These are phyloP conservation scores for Yamadazyma dushanensis DNA, from an alignment of 1,139 yeast genomes.

Conservation along the genomic window DNA sequence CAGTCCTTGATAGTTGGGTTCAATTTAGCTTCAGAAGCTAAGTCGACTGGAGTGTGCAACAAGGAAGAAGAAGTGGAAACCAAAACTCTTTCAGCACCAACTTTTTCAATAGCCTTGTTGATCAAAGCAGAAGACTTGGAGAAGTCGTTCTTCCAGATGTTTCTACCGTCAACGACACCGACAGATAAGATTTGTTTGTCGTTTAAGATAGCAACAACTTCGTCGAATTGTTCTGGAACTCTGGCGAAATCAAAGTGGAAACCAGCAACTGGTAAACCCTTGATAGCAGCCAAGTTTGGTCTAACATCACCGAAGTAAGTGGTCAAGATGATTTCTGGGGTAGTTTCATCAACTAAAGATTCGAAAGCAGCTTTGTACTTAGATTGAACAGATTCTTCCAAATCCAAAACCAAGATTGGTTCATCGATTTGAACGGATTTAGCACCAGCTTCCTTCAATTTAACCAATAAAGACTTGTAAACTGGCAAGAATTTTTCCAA, in stretches of 20 bases:
- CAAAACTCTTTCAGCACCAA: slow-evolving; percentile 85
- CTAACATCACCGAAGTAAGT: slow-evolving; percentile 98
- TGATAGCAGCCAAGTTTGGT: slow-evolving; percentile 90
- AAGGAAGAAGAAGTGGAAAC: slow-evolving; percentile 96
- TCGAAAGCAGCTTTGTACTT: slow-evolving; percentile 88
- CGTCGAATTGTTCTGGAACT: slow-evolving; percentile 94
- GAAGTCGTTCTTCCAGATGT: slow-evolving; percentile 97
- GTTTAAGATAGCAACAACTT: slow-evolving; percentile 63
- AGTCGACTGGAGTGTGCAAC: slow-evolving; percentile 97
- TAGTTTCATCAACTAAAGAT: slow-evolving; percentile 60
- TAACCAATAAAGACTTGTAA: slow-evolving; percentile 82
- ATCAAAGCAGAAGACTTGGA: slow-evolving; percentile 81
- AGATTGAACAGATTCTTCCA: slow-evolving; percentile 78
- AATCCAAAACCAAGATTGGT: slow-evolving; percentile 93
- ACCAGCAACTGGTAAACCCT: slow-evolving; percentile 89
- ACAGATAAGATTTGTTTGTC: slow-evolving; percentile 80
- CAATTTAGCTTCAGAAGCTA: slow-evolving; percentile 86
- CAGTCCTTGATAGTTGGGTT: slow-evolving; percentile 91
- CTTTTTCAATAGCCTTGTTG: slow-evolving; percentile 75
- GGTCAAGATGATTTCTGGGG: slow-evolving; percentile 81
- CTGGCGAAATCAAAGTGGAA: slow-evolving; percentile 96
- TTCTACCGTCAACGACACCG: slow-evolving; percentile 98
- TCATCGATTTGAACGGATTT: slow-evolving; percentile 94
- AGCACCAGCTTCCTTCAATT: slow-evolving; percentile 95
- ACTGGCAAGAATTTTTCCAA: slow-evolving; percentile 89